Evolutionary conservation across 495 filamentous ascomycete genomes (phyloP).

Genomic region (Aspergillus steynii): DNA sequence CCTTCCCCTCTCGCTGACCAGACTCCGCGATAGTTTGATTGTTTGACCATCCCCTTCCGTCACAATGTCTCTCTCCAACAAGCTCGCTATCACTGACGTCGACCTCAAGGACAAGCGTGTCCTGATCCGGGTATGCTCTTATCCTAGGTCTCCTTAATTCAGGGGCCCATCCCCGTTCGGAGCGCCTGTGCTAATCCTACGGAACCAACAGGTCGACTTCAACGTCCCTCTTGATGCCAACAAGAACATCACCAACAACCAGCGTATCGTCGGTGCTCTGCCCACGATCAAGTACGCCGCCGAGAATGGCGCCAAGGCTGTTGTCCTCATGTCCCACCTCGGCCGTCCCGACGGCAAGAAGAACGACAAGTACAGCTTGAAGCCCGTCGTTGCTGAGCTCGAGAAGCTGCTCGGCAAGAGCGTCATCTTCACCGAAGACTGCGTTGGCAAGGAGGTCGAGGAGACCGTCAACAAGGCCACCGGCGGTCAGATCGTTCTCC

Average conservation of each 20-base stretch:
- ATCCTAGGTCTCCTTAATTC: neutral
- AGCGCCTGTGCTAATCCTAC: slow-evolving; percentile 15
- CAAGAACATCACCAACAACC: slow-evolving; percentile 94
- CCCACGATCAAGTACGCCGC: slow-evolving; percentile 98
- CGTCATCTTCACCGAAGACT: slow-evolving; percentile 89
- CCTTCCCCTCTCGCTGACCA: slow-evolving; percentile 10
- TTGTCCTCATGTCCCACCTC: slow-evolving; percentile 98
- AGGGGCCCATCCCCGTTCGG: neutral
- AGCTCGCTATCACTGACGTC: slow-evolving; percentile 92
- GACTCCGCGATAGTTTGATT: slow-evolving; percentile 5
- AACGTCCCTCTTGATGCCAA: slow-evolving; percentile 93
- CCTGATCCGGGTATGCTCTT: slow-evolving; percentile 80
- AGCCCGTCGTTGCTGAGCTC: slow-evolving; percentile 88
- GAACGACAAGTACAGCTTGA: slow-evolving; percentile 90
- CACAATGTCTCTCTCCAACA: slow-evolving; percentile 96
- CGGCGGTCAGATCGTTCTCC: slow-evolving; percentile 81
- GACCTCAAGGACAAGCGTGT: slow-evolving; percentile 98
- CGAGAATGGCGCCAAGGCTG: slow-evolving; percentile 90
- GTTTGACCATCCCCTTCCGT: slow-evolving; percentile 8
- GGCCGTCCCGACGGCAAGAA: slow-evolving; percentile 89
- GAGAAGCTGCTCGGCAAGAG: slow-evolving; percentile 81
- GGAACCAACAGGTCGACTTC: slow-evolving; percentile 81
- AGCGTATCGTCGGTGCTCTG: slow-evolving; percentile 95
- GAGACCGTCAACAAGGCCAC: slow-evolving; percentile 81
- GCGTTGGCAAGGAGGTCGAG: slow-evolving; percentile 86